Base-by-base conservation (phyloP, 208 protist species). In the Phytomonas sp. region DNA sequence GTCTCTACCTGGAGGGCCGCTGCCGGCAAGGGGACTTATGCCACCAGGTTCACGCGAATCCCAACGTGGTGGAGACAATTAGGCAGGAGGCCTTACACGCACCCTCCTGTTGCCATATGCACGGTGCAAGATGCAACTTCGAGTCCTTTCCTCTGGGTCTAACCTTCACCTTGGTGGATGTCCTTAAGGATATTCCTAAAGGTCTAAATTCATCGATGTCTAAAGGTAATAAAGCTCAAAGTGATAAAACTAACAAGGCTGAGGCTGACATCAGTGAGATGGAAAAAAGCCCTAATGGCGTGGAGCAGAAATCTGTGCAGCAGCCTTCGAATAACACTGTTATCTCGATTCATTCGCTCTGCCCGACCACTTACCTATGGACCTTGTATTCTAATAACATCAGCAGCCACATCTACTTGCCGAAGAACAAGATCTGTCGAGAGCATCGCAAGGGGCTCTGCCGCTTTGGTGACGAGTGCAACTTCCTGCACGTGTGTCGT, bases 391-490 rank as follows among this genome's bases (percentile, higher is more conserved):
- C 70, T 36, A 79, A 70, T 3, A 77, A 77, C 8, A 77, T 82
- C 11, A 71, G 59, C 62, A 80, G 79, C 67, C 37, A 87, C 62
- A 68, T 95, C 26, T 71, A 73, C 53, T 74, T 85, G 2, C 75
- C 82, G 0, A 75, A 71, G 61, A 73, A 68, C n/a, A 81, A 86
- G 60, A 74, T 96, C 17, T 96, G 91, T 66, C 79, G 87, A 15
- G 81, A 88, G 59, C 91, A 96, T 79, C 74, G 82, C 62, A 82
- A 85, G 37, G 88, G 86, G 0, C 78, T 93, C 36, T 96, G 91
- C 75, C 83, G 86, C 60, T 94, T 94, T 61, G 91, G 88, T 34
- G 86, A 93, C 62, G 87, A 93, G 46, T 96, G 91, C 79, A 83
- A 79, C 37, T 96, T 93, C 64, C 70, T 96, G 40, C 91, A 96